Conservation (phyloP, 352 stramenopile species). For the Phytophthora syringae region DNA sequence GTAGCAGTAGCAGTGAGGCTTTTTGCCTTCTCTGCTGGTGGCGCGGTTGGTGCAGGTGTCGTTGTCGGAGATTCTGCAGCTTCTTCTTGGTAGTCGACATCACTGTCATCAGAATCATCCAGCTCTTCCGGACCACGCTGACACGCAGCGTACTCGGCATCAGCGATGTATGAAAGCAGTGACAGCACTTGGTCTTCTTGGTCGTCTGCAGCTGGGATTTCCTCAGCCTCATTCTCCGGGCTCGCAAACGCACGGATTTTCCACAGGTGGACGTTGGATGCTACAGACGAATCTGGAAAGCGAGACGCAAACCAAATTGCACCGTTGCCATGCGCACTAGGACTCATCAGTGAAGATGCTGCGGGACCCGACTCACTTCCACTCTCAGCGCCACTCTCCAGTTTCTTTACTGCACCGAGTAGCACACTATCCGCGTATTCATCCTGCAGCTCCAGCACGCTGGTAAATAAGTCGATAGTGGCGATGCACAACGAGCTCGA, state of each 20-base stretch:
- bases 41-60: background rate
- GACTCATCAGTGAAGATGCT: conserved; percentile 22
- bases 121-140: conserved; percentile 51
- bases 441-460: conserved; percentile 73
- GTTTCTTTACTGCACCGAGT: conserved; percentile 31
- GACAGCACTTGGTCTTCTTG: conserved; percentile 81
- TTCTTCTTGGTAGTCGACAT: conserved; percentile 45
- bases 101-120: conserved; percentile 65
- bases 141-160: conserved; percentile 81
- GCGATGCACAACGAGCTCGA: conserved; percentile 82
- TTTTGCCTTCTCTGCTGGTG: conserved; percentile 1
- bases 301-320: conserved; percentile 84
- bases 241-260: conserved; percentile 77
- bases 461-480: conserved; percentile 85
- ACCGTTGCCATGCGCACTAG: conserved; percentile 34
- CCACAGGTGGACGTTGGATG: conserved; percentile 82
- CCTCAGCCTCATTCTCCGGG: conserved; percentile 45
- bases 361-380: conserved; percentile 18
- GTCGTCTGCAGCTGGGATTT: conserved; percentile 69
- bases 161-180: conserved; percentile 84
- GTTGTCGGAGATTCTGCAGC: conserved; percentile 4
- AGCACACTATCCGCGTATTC: conserved; percentile 64
- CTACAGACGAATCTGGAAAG: conserved; percentile 80
- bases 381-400: conserved; percentile 18
- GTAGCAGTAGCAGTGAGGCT: conserved; percentile 7